Percentiles rank a stretch among this genome's conserved stretches.
phyloP scores from a whole-genome alignment of 257 asterid genomes.

The Avicennia marina region DNA sequence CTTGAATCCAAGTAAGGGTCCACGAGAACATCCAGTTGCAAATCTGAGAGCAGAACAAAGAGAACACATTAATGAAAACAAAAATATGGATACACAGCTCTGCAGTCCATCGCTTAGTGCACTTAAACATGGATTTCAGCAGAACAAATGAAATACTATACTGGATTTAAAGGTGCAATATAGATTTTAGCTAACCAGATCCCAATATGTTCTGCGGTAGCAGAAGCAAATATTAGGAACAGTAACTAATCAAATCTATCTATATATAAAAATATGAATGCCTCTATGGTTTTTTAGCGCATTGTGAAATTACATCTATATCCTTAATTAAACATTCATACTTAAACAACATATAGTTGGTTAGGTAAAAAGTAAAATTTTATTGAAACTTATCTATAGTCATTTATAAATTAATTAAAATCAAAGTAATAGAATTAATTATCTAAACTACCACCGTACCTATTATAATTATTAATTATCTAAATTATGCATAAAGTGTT shows the following conservation, averaged over 20 bases:
- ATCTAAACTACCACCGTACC: too few species aligned
- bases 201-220: not conserved
- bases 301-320: too few species aligned
- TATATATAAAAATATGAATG: too few species aligned
- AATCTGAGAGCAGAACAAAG: slow-evolving; percentile 44
- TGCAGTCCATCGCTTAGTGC: not conserved
- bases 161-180: not conserved
- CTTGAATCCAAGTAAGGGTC: slow-evolving; percentile 94
- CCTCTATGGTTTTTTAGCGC: too few species aligned
- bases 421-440: too few species aligned
- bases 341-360: too few species aligned
- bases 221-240: not conserved
- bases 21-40: slow-evolving; percentile 97
- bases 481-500: too few species aligned
- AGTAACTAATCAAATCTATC: not conserved
- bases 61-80: slow-evolving; percentile 6
- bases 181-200: not conserved
- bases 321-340: too few species aligned
- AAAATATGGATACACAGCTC: slow-evolving; percentile 9
- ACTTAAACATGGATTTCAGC: not conserved
- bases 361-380: too few species aligned
- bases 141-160: not conserved
- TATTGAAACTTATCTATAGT: too few species aligned
- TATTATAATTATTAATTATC: too few species aligned
- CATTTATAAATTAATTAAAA: too few species aligned